phyloP scores from a whole-genome alignment of 306 rosid genomes.

The Quercus suber region DNA sequence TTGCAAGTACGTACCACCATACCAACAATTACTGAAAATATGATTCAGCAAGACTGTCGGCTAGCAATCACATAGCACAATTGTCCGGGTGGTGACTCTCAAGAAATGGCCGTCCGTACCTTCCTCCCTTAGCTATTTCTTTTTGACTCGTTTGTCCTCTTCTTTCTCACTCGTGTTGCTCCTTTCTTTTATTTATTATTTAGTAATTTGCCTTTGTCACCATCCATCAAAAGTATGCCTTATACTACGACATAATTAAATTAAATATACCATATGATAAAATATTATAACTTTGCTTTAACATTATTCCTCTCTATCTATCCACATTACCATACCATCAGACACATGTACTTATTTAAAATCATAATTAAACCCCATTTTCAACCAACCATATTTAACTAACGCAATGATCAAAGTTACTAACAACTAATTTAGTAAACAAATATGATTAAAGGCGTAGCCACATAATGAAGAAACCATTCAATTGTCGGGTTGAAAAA shows the following conservation, averaged over 20 bases:
- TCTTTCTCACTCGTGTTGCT: not conserved
- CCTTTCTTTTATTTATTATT: not conserved
- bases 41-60: not conserved
- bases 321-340: slow-evolving; percentile 37
- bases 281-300: slow-evolving; percentile 1
- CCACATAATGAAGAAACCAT: slow-evolving; percentile 40
- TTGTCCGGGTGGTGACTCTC: not conserved
- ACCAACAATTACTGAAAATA: too few species aligned
- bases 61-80: not conserved
- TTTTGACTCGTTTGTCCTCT: not conserved
- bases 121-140: not conserved
- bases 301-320: slow-evolving; percentile 28
- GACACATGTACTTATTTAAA: slow-evolving; percentile 40
- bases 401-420: slow-evolving; percentile 61
- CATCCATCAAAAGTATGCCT: not conserved
- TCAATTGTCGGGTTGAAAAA: slow-evolving; percentile 37
- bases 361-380: slow-evolving; percentile 23
- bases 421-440: not conserved
- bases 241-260: not conserved
- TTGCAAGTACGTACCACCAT: too few species aligned
- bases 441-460: slow-evolving; percentile 55
- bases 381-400: slow-evolving; percentile 24
- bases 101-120: not conserved
- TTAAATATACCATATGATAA: not conserved
- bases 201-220: not conserved